Base-by-base conservation (phyloP, 495 filamentous ascomycete genomes). In the Penicillium coprophilum region DNA sequence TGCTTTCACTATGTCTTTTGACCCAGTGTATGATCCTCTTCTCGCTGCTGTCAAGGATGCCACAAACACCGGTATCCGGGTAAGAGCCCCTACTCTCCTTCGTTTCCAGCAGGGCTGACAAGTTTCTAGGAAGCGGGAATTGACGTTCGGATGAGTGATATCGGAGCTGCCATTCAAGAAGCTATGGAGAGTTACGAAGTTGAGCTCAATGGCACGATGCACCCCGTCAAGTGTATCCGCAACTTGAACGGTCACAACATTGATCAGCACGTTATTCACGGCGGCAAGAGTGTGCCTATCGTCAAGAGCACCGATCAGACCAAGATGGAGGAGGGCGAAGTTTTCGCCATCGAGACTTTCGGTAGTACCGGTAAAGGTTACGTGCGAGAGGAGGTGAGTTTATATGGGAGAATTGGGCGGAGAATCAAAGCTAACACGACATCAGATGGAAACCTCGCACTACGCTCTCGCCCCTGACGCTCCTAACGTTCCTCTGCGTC, bases 271-370 rank as follows among this genome's bases (percentile, higher is more conserved):
- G 81, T 86, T 63, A 96, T 96, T 60, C 92, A 96, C 72, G 91
- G 92, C 52, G 82, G 79, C 38, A 96, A 96, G 80, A 91, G 87
- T 71, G 87, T 96, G 34, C 92, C 92, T 7, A 93, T 96, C 60
- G 88, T 96, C 28, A 95, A 95, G 77, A 83, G 80, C 53, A 79
- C 76, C 53, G 87, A 92, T 61, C 80, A 82, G 62, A 92, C 89
- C 32, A 92, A 89, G 75, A 96, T 96, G 92, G 92, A 96, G 77
- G 92, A 96, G 70, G 91, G 91, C 21, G 92, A 96, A 66, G 83
- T 89, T 12, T 96, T 93, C 68, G 92, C 92, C 43, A 95, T 96
- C 59, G 92, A 96, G 71, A 96, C 92, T 8, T 96, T 96, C 63
- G 92, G 92, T 47, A 93, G 87, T 76, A 96, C 92, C 53, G 92